Conservation (phyloP, 768 basidiomycete genomes). For the Mycena filopes region DNA sequence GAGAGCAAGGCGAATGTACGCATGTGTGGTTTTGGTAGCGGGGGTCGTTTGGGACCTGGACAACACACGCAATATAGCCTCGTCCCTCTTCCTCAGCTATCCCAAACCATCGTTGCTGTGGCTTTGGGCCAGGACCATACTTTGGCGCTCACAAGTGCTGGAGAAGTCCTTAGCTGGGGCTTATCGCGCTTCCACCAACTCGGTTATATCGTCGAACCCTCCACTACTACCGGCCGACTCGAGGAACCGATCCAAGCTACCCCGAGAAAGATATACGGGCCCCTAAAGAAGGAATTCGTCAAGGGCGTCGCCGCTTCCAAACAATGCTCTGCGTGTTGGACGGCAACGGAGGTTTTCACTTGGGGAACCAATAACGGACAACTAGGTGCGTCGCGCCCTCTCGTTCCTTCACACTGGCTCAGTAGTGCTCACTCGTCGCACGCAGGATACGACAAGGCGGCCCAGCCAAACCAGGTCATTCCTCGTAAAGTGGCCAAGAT, state of each 20-base stretch:
- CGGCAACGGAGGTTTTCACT: conserved; percentile 73
- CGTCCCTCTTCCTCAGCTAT: conserved; percentile 66
- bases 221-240: conserved; percentile 47
- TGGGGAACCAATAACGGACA: conserved; percentile 97
- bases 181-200: conserved; percentile 90
- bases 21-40: conserved; percentile 90
- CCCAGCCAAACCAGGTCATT: conserved; percentile 78
- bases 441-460: conserved; percentile 84
- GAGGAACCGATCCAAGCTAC: conserved; percentile 83
- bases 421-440: too few species aligned
- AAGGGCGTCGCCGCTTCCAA: conserved; percentile 88
- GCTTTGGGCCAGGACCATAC: conserved; percentile 97
- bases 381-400: conserved; percentile 58
- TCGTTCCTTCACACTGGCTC: too few species aligned
- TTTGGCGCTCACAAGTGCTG: conserved; percentile 79
- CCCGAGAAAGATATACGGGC: conserved; percentile 79
- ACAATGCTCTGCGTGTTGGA: conserved; percentile 91
- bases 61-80: conserved; percentile 85
- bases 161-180: conserved; percentile 93
- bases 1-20: conserved; percentile 80
- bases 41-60: conserved; percentile 81
- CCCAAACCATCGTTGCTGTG: conserved; percentile 68
- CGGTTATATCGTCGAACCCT: conserved; percentile 81
- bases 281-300: conserved; percentile 82
- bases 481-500: conserved; percentile 88